Percentiles rank a stretch among this genome's conserved stretches.
Conservation (phyloP, 768 basidiomycete genomes). For the Suillus weaverae region DNA sequence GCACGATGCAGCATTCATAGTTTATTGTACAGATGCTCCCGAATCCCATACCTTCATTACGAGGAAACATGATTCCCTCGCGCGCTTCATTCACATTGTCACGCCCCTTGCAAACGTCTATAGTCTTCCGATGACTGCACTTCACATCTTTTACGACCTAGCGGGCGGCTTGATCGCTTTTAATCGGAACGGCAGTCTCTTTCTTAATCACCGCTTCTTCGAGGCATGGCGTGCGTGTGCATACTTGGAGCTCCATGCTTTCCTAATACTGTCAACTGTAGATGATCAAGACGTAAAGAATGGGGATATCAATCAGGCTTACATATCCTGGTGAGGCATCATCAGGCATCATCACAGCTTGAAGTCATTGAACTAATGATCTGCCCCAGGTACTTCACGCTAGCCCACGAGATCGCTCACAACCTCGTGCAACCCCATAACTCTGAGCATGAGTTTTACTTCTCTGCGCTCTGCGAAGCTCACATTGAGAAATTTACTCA, state of each 20-base stretch:
- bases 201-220: conserved; percentile 84
- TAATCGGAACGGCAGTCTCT: conserved; percentile 86
- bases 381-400: conserved; percentile 72
- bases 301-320: conserved; percentile 59
- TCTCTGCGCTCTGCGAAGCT: conserved; percentile 84
- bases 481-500: conserved; percentile 45
- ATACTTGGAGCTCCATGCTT: neutral
- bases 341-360: neutral
- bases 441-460: conserved; percentile 92
- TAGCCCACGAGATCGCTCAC: conserved; percentile 93
- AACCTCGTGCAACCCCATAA: conserved; percentile 87
- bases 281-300: conserved; percentile 67
- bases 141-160: conserved; percentile 87
- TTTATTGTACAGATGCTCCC: conserved; percentile 51
- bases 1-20: conserved; percentile 7
- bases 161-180: conserved; percentile 87
- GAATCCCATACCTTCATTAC: conserved; percentile 49
- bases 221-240: conserved; percentile 80
- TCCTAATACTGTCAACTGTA: conserved; percentile 27
- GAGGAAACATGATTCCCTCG: conserved; percentile 55
- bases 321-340: conserved; percentile 70
- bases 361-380: neutral
- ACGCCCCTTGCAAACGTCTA: conserved; percentile 69
- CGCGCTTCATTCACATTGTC: conserved; percentile 74
- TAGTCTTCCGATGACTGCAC: conserved; percentile 63